Base-by-base conservation (phyloP, 331 rosid genomes). In the Cydonia oblonga region DNA sequence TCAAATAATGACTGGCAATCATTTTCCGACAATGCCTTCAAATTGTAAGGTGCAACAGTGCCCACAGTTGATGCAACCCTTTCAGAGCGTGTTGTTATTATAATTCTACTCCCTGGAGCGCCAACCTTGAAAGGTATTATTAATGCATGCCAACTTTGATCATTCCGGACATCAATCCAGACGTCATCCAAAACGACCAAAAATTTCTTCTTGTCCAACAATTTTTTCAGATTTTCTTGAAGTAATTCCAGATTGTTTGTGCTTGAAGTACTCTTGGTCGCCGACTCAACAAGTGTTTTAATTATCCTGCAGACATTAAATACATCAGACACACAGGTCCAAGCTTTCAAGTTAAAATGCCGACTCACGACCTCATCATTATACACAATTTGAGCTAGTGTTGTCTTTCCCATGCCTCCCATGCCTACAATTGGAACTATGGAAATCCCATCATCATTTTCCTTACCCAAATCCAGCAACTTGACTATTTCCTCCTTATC, bases 341-440 rank as follows among this genome's bases (percentile, higher is more conserved):
- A 79, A 1, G 73, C 75, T 69, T 57, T 75, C 7, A 51, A 10
- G 4, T 80, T n/a, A 53, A 86, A 83, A 16, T 49, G 38, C 4
- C 25, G 20, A 25, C 51, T 20, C 77, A 53, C 76, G 5, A 29
- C 23, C 2, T 51, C 28, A 42, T 82, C 65, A 28, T 69, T 76
- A 51, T 77, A 82, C 7, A 70, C 35, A 24, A 58, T 53, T 51
- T 73, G 84, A 23, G 83, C 85, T 6, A 85, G 58, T 0, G 85
- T 72, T 4, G 89, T 82, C 57, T 85, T 80, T 1, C 84, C 86
- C 1, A 83, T 29, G 13, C 86, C 84, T 10, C 79, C 77, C 79
- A 83, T 83, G 24, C 66, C 84, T 42, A 76, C 80, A 40, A 82
- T 69, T 4, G 89, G 49, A 19, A 82, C 7, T 64, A 80, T 72